Percentiles rank a stretch among this genome's conserved stretches.
These are phyloP conservation scores for Magnusiomyces tetraspermus DNA, from an alignment of 1,139 yeast species.

Conservation along the genomic window DNA sequence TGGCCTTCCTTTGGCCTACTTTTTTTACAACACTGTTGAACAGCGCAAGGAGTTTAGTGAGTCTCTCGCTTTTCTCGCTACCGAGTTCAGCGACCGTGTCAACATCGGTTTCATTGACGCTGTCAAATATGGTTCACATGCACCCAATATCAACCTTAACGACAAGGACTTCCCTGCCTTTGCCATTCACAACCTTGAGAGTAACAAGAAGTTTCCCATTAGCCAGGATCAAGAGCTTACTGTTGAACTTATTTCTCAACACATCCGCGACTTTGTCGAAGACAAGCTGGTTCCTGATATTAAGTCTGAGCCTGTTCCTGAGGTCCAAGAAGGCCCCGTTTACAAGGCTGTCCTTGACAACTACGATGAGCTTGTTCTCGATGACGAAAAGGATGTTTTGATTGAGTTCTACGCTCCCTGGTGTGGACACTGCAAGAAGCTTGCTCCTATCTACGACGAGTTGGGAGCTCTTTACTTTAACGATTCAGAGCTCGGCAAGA, in stretches of 20 bases:
- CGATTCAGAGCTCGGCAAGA: conserved; percentile 31
- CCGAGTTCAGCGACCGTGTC: conserved; percentile 66
- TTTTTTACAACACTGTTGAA: conserved; percentile 65
- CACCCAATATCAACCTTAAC: conserved; percentile 76
- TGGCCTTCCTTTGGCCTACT: conserved; percentile 73
- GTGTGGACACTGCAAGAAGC: conserved; percentile 98
- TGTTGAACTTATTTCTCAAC: conserved; percentile 42
- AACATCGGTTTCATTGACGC: conserved; percentile 90
- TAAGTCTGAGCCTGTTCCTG: conserved; percentile 85
- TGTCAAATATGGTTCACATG: conserved; percentile 72
- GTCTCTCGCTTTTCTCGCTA: conserved; percentile 54
- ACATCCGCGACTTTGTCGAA: conserved; percentile 52
- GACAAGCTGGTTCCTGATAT: conserved; percentile 64
- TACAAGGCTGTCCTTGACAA: conserved; percentile 75
- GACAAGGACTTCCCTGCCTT: conserved; percentile 75
- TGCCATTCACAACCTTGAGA: conserved; percentile 65
- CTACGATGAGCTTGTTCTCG: conserved; percentile 61
- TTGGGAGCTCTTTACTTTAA: conserved; percentile 59
- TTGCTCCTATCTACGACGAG: conserved; percentile 88
- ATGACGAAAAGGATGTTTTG: conserved; percentile 70
- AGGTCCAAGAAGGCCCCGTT: conserved; percentile 63
- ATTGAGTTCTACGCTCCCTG: conserved; percentile 97
- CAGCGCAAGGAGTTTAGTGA: conserved; percentile 51
- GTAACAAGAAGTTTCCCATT: conserved; percentile 69
- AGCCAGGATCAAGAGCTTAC: conserved; percentile 41